These are phyloP conservation scores for Rhodotorula kratochvilovae DNA, from an alignment of 768 basidiomycete genomes.

Conservation along the genomic window DNA sequence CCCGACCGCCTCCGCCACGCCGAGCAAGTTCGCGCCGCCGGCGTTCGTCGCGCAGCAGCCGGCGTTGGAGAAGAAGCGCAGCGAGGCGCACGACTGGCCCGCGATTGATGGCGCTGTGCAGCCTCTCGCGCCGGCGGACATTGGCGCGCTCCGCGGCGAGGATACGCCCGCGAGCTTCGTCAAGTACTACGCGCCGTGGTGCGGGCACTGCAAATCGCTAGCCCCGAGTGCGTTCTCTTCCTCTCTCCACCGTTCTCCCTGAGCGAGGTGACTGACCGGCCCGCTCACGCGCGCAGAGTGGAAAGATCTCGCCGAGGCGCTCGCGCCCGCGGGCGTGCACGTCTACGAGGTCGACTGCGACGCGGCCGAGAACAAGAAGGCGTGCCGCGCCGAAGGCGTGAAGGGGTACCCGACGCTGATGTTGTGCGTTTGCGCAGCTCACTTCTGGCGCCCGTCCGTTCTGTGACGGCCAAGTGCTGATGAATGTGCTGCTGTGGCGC, in stretches of 20 bases:
- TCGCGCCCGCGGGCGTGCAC: constrained; percentile 64
- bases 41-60: constrained; percentile 27
- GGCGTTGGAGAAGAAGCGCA: constrained; percentile 5
- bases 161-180: constrained; percentile 58
- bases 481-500: neutral
- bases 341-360: constrained; percentile 90
- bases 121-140: constrained; percentile 1
- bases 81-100: neutral
- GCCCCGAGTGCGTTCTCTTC: constrained; percentile 55
- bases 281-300: constrained; percentile 53
- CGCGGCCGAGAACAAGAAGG: constrained; percentile 52
- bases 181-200: constrained; percentile 93
- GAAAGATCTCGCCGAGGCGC: constrained; percentile 64
- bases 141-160: constrained; percentile 1
- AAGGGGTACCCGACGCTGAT: constrained; percentile 77
- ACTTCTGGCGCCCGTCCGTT: neutral
- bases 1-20: too few relatives aligned
- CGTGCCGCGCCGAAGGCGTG: constrained; percentile 67
- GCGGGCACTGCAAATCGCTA: constrained; percentile 92
- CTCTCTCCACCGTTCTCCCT: neutral
- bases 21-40: neutral
- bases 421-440: constrained; percentile 54
- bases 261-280: neutral
- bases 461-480: neutral
- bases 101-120: constrained; percentile 21